Base-by-base conservation (phyloP, 164 flowering plant genomes). In the Echeveria elegans region DNA sequence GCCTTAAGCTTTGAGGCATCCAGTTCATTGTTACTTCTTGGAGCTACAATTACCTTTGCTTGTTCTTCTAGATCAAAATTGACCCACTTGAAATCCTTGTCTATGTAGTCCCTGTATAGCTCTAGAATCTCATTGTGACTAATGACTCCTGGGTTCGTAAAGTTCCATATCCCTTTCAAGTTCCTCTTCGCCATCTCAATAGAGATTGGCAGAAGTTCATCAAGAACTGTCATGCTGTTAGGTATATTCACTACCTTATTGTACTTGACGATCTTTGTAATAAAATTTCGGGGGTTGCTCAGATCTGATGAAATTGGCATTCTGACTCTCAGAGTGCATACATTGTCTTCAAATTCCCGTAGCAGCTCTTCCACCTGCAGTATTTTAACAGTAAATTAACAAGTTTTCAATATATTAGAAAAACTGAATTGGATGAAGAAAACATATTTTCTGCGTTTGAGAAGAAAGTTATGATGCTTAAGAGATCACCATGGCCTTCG, bases 11-110 rank as follows among this genome's bases (percentile, higher is more conserved):
- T 56, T 56, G 61, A 56, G 61, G 61, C 61, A 56, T 56, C 61
- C 32, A 56, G 61, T 56, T 56, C 61, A 15, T 56, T 56, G 61
- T 56, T 56, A 56, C 61, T 56, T 56, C 61, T 56, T 28, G 61
- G 61, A 9, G 61, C 61, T 14, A 56, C 32, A 28, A 56, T 56
- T 14, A 56, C 61, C 32, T 56, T 56, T 56, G 61, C 61, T 56
- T 56, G 61, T 56, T 56, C 61, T 28, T 56, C 61, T 26, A 56
- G 32, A 56, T 56, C 31, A 28, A 56, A 56, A 56, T 56, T 56
- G 32, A 28, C 18, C 61, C 61, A 56, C 61, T 56, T 56, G 61
- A 56, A 56, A 26, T 56, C 61, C 61, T 56, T 56, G 32, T 56
- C 61, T 26, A 56, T 56, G 32, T 26, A 56, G 32, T 56, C 32